Evolutionary conservation across 768 basidiomycete genomes (phyloP).

Genomic region (Naganishia onofrii): DNA sequence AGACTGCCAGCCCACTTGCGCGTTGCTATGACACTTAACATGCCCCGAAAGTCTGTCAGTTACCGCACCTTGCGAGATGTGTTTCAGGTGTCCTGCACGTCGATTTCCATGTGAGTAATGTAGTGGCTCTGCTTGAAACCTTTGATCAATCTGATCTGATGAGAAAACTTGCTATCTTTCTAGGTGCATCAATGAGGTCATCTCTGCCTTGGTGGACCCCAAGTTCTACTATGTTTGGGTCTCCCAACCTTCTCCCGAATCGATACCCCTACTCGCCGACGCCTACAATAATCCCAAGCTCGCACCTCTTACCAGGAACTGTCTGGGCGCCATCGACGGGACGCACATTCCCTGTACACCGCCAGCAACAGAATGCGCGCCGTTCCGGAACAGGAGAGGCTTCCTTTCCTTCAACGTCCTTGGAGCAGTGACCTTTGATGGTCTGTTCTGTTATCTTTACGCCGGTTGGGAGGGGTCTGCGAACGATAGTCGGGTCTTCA

Average conservation of each 20-base stretch:
- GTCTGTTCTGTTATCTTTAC: background rate
- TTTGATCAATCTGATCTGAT: no score
- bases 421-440: background rate
- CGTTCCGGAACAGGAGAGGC: conserved; percentile 21
- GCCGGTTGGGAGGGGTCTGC: conserved; percentile 23
- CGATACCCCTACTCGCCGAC: background rate
- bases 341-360: conserved; percentile 13
- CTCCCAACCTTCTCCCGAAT: background rate
- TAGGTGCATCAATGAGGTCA: conserved; percentile 18
- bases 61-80: background rate
- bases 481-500: background rate
- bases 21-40: conserved; percentile 2
- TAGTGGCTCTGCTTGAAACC: background rate
- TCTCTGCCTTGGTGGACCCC: conserved; percentile 21
- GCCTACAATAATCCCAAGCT: background rate
- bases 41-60: background rate
- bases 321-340: conserved; percentile 26
- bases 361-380: background rate
- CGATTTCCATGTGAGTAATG: background rate
- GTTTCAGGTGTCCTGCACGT: conserved; percentile 5
- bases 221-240: conserved; percentile 17
- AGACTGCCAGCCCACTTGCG: background rate
- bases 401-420: conserved; percentile 10
- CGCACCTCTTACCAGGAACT: background rate
- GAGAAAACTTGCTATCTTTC: no score